phyloP scores from a whole-genome alignment of 2,329 filamentous ascomycete species.

The Hypoxylon sp. region DNA sequence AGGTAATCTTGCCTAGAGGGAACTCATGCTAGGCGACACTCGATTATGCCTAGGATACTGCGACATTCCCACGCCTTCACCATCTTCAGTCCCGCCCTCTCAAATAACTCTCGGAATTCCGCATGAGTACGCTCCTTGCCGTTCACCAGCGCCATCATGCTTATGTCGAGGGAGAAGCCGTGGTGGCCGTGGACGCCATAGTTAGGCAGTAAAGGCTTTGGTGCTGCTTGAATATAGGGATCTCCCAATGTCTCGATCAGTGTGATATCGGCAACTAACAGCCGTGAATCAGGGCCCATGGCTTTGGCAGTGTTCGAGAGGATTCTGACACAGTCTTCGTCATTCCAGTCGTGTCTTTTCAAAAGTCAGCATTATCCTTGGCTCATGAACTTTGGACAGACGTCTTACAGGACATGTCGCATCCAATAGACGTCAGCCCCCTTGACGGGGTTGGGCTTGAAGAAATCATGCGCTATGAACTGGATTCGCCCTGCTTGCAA shows the following conservation, averaged over 20 bases:
- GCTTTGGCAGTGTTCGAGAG: conserved; percentile 30
- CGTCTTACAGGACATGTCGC: conserved; percentile 37
- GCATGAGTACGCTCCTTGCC: conserved; percentile 36
- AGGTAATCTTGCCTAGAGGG: not conserved
- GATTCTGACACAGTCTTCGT: conserved; percentile 32
- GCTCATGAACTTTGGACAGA: not conserved
- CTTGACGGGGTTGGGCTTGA: conserved; percentile 45
- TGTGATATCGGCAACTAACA: conserved; percentile 40
- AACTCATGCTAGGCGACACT: conserved; percentile 35
- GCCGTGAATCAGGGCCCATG: conserved; percentile 34
- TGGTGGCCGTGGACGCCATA: conserved; percentile 37
- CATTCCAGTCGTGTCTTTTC: conserved; percentile 38
- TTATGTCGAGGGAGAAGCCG: conserved; percentile 39
- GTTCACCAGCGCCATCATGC: conserved; percentile 41
- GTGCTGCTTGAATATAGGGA: conserved; percentile 34
- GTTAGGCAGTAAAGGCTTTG: conserved; percentile 38
- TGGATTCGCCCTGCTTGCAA: conserved; percentile 35
- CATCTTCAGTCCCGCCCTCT: conserved; percentile 36
- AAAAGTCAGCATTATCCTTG: conserved; percentile 21
- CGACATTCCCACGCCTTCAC: conserved; percentile 41
- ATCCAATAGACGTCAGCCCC: conserved; percentile 47
- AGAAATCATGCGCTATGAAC: conserved; percentile 47
- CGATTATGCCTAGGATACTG: conserved; percentile 39
- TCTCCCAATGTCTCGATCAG: conserved; percentile 38
- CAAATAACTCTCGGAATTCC: conserved; percentile 37